Conservation (phyloP, 768 basidiomycete species). For the Naganishia kalamii region DNA sequence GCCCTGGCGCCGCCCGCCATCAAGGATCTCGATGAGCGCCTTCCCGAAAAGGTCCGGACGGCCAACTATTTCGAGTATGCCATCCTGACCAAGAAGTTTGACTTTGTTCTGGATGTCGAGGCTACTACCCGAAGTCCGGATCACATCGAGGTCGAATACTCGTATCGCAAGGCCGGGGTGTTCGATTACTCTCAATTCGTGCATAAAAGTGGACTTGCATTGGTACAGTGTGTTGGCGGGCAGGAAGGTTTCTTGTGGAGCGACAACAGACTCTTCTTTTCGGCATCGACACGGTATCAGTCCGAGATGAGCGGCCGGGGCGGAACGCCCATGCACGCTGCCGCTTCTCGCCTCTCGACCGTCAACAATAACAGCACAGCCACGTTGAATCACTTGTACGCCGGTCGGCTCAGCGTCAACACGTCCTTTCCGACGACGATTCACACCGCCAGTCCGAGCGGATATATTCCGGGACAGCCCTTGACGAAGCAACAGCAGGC, state of each 20-base stretch:
- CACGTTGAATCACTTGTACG: not conserved
- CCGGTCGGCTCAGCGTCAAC: constrained; percentile 19
- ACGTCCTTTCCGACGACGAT: constrained; percentile 26
- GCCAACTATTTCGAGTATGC: constrained; percentile 73
- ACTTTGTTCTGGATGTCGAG: constrained; percentile 69
- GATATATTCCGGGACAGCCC: not conserved
- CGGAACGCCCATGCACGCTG: constrained; percentile 50
- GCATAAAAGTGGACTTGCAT: constrained; percentile 79
- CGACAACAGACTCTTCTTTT: constrained; percentile 64
- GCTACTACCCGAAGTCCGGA: constrained; percentile 69
- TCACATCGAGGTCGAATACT: constrained; percentile 76
- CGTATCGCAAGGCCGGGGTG: constrained; percentile 66
- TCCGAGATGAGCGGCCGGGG: constrained; percentile 1
- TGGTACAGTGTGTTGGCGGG: constrained; percentile 79
- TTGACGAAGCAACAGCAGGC: constrained; percentile 56
- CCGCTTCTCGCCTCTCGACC: constrained; percentile 34
- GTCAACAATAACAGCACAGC: constrained; percentile 39
- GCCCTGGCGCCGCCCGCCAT: constrained; percentile 64
- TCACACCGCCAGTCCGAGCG: constrained; percentile 49
- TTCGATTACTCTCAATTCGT: constrained; percentile 85
- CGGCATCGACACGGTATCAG: constrained; percentile 41
- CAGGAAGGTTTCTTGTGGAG: constrained; percentile 76
- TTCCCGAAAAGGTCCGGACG: constrained; percentile 58
- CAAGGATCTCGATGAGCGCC: constrained; percentile 60
- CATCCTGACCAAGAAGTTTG: constrained; percentile 62